Percentiles rank a stretch among this genome's conserved stretches.
These are phyloP conservation scores for Litchi chinensis DNA, from an alignment of 345 rosid genomes.

Conservation along the genomic window DNA sequence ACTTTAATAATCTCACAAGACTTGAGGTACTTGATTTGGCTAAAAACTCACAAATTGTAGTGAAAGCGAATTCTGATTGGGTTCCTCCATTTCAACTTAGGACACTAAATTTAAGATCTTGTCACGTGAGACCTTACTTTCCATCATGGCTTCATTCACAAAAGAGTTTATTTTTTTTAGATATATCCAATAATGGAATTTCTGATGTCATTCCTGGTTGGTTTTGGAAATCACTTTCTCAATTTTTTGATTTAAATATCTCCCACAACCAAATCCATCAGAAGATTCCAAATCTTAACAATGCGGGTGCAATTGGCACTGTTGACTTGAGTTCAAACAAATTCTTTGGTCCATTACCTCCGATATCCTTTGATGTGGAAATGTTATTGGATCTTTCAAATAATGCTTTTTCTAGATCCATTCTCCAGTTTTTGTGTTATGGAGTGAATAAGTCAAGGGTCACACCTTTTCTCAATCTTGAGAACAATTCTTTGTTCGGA, in stretches of 20 bases:
- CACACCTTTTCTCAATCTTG: conserved; percentile 18
- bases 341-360: conserved; percentile 25
- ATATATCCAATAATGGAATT: conserved; percentile 30
- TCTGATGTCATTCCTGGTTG: conserved; percentile 29
- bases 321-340: conserved; percentile 27
- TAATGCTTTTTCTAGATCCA: conserved; percentile 29
- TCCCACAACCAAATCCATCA: conserved; percentile 30
- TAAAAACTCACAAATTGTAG: conserved; percentile 12
- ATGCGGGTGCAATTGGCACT: not conserved
- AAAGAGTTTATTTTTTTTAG: not conserved
- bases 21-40: conserved; percentile 20
- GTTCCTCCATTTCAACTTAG: conserved; percentile 34
- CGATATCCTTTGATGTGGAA: not conserved
- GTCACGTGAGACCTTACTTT: conserved; percentile 30
- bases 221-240: conserved; percentile 30
- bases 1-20: conserved; percentile 30
- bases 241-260: conserved; percentile 14
- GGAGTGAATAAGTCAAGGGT: not conserved
- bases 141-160: conserved; percentile 37
- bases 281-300: not conserved
- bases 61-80: conserved; percentile 28
- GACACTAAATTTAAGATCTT: conserved; percentile 24
- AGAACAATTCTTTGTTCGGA: conserved; percentile 23
- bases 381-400: conserved; percentile 27
- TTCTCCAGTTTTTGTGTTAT: conserved; percentile 17